Conservation (phyloP, 257 asterid genomes). For the Plantago elongata region DNA sequence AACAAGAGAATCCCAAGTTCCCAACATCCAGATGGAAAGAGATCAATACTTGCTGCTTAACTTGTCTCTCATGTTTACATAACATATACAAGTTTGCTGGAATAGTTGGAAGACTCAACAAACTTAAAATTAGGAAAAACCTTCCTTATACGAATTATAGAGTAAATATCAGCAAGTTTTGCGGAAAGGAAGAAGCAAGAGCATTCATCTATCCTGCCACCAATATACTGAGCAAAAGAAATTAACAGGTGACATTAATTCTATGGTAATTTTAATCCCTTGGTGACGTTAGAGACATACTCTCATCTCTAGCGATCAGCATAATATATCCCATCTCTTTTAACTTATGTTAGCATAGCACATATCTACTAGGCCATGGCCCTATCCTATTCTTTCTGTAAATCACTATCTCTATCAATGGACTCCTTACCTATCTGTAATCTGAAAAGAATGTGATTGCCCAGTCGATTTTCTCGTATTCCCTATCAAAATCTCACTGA, state of each 20-base stretch:
- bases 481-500: slow-evolving; percentile 7
- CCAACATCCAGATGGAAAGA: neutral
- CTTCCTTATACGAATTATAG: neutral
- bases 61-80: slow-evolving; percentile 2
- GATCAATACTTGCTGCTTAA: neutral
- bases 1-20: neutral
- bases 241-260: no score
- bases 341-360: neutral
- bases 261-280: no score
- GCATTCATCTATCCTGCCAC: no score
- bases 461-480: slow-evolving; percentile 17
- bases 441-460: slow-evolving; percentile 4
- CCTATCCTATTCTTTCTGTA: slow-evolving; percentile 2
- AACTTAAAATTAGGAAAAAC: neutral
- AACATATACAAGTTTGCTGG: neutral
- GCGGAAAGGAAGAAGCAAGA: no score
- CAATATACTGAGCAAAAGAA: no score
- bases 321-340: neutral
- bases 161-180: no score
- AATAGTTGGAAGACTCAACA: neutral
- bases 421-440: slow-evolving; percentile 4
- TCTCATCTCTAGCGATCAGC: neutral
- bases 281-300: no score
- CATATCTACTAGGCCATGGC: slow-evolving; percentile 1
- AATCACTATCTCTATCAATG: slow-evolving; percentile 10